Conservation (phyloP, 148 eudicot genomes). For the Limonium bicolor region DNA sequence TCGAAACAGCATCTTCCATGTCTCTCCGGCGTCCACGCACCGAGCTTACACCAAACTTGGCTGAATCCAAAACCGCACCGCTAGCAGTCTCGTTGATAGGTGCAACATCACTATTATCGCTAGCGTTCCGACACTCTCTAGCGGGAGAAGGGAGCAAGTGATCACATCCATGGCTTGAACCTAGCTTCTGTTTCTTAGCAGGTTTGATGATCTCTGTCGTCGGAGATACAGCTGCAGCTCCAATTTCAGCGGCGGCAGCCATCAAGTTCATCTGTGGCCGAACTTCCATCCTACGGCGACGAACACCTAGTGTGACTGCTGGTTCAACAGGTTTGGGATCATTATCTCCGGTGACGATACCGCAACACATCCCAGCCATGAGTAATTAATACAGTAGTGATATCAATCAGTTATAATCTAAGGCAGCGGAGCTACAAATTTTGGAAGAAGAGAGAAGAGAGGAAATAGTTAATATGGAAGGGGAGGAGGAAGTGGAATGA, state of each 20-base stretch:
- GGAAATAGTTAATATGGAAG: not conserved
- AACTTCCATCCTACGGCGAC: conserved; percentile 36
- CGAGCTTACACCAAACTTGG: conserved; percentile 47
- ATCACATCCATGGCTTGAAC: conserved; percentile 2
- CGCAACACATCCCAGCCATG: conserved; percentile 83
- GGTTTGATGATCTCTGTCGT: conserved; percentile 1
- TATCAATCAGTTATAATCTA: not conserved
- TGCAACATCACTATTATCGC: not conserved
- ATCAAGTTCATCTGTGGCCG: conserved; percentile 26
- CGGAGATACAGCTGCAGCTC: too few relatives aligned
- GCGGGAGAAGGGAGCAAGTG: not conserved
- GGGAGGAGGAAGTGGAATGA: not conserved
- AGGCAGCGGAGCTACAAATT: not conserved
- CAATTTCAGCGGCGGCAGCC: conserved; percentile 9
- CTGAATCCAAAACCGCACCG: conserved; percentile 7
- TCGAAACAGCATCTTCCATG: conserved; percentile 77
- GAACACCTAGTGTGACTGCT: conserved; percentile 19
- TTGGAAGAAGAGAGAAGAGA: not conserved
- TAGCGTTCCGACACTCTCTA: conserved; percentile 8
- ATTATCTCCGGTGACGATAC: conserved; percentile 42
- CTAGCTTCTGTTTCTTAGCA: conserved; percentile 2
- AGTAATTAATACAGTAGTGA: not conserved
- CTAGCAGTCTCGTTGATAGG: not conserved
- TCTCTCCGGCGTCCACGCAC: conserved; percentile 72
- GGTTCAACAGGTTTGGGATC: conserved; percentile 47